Evolutionary conservation across 768 basidiomycete species (phyloP).

Genomic region (Trametes elegans): DNA sequence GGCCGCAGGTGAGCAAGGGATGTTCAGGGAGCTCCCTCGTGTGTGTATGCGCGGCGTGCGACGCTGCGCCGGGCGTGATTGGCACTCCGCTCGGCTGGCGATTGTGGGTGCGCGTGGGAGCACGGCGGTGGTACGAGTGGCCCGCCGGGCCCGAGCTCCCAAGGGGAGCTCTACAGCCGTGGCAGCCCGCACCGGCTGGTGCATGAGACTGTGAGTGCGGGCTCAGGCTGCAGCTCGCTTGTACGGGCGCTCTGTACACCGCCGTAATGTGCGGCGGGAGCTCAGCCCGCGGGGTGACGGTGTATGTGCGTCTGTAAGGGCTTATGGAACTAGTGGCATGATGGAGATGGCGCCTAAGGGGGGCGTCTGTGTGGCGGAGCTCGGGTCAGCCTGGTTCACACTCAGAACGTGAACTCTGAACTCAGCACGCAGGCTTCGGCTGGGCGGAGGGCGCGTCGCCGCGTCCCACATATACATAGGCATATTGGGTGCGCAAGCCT

Average conservation of each 20-base stretch:
- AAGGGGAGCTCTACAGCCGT: not conserved
- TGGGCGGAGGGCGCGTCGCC: no score
- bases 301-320: not conserved
- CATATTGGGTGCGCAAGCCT: no score
- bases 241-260: no score
- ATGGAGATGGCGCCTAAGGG: not conserved
- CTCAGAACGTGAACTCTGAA: no score
- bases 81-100: not conserved
- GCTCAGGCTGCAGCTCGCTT: no score
- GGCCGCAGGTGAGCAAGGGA: not conserved
- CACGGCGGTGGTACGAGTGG: not conserved
- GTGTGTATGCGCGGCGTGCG: no score
- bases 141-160: not conserved
- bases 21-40: no score
- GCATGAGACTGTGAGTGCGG: no score
- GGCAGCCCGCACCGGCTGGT: no score
- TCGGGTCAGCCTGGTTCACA: not conserved
- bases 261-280: constrained; percentile 4
- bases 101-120: constrained; percentile 1
- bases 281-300: constrained; percentile 1
- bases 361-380: not conserved
- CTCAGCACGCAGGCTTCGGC: not conserved
- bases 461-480: no score
- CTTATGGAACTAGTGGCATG: constrained; percentile 1
- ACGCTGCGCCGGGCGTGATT: not conserved